A percentile compares a stretch with the other conserved stretches of the same genome.
phyloP scores from a whole-genome alignment of 257 asterid genomes.

The Penstemon eatonii region DNA sequence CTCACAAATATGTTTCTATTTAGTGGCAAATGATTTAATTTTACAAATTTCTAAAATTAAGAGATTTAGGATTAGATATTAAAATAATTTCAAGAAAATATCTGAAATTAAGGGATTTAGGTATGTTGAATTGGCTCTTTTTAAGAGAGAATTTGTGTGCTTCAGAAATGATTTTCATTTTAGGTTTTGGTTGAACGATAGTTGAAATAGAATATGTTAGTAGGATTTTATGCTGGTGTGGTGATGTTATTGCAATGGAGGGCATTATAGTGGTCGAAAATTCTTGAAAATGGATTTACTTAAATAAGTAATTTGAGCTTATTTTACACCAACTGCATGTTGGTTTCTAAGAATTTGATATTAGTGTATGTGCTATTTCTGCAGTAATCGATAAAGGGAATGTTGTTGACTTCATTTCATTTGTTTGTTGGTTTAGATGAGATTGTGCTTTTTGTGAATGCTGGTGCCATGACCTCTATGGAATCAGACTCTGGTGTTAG shows the following conservation, averaged over 20 bases:
- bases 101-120: neutral
- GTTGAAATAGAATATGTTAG: neutral
- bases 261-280: neutral
- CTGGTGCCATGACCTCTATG: conserved; percentile 56
- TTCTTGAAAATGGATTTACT: neutral
- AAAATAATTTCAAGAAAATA: neutral
- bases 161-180: neutral
- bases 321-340: neutral
- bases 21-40: neutral
- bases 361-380: too few species aligned
- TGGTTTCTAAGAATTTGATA: conserved; percentile 1
- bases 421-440: conserved; percentile 53
- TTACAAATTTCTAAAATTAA: neutral
- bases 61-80: neutral
- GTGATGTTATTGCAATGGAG: neutral
- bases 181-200: conserved; percentile 3
- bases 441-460: conserved; percentile 71
- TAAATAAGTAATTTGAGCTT: conserved; percentile 11
- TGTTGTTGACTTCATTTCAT: conserved; percentile 22
- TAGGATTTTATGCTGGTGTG: neutral
- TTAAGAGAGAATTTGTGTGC: neutral
- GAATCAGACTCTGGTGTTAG: conserved; percentile 55
- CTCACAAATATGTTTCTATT: neutral
- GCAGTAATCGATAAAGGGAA: neutral
- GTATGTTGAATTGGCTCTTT: neutral